Evolutionary conservation across 257 asterid species (phyloP).

Genomic region (Lantana camara): DNA sequence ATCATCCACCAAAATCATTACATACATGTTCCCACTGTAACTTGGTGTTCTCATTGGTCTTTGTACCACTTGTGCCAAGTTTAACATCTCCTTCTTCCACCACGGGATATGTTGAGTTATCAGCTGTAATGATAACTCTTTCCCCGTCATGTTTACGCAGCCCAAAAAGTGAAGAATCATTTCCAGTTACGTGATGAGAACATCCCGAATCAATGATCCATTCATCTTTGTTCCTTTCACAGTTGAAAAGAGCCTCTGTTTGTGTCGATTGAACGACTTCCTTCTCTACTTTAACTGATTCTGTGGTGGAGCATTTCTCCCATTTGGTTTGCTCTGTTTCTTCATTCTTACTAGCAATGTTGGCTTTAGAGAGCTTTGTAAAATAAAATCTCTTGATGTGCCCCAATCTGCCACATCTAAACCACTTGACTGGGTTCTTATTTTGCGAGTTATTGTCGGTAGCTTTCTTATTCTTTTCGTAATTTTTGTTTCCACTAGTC

Average conservation of each 20-base stretch:
- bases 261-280: too few relatives aligned
- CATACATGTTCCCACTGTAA: conserved; percentile 9
- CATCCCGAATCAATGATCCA: conserved; percentile 21
- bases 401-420: conserved; percentile 10
- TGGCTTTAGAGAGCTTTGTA: conserved; percentile 18
- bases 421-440: background rate
- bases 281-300: too few relatives aligned
- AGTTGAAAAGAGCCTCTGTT: background rate
- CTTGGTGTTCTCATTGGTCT: conserved; percentile 28
- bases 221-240: conserved; percentile 11
- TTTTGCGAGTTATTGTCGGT: background rate
- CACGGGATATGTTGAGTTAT: too few relatives aligned
- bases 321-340: background rate
- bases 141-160: too few relatives aligned
- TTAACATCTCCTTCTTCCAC: too few relatives aligned
- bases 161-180: too few relatives aligned
- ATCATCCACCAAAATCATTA: conserved; percentile 29
- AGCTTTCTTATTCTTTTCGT: background rate
- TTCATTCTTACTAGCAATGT: background rate
- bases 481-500: background rate
- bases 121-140: too few relatives aligned
- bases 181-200: background rate
- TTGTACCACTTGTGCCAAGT: conserved; percentile 10
- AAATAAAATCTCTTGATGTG: conserved; percentile 25
- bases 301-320: too few relatives aligned